Percentiles rank a stretch among this genome's conserved stretches.
Evolutionary conservation across 106 monocot genomes (phyloP).

Genomic region (Platanthera zijinensis): DNA sequence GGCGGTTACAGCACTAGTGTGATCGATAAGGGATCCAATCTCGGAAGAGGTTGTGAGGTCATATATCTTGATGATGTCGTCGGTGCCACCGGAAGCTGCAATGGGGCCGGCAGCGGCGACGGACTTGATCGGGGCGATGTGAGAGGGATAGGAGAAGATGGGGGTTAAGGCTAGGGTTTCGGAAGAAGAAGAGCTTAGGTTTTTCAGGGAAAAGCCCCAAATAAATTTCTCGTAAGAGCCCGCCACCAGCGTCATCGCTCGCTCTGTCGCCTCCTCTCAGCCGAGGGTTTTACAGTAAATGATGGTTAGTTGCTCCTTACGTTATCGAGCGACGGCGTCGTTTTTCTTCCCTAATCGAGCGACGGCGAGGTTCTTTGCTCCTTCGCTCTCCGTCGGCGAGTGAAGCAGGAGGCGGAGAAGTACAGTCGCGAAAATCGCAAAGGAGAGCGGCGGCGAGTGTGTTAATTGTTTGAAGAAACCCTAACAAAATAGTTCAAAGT

Average conservation of each 20-base stretch:
- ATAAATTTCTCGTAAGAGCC: slow-evolving; percentile 93
- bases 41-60: slow-evolving; percentile 66
- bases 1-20: slow-evolving; percentile 46
- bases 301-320: too few species aligned
- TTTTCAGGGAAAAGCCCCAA: slow-evolving; percentile 89
- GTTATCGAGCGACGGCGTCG: too few species aligned
- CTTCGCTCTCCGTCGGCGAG: too few species aligned
- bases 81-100: slow-evolving; percentile 78
- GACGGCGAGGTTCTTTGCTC: too few species aligned
- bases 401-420: too few species aligned
- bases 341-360: too few species aligned
- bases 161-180: slow-evolving; percentile 30
- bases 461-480: too few species aligned
- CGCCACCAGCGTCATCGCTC: slow-evolving; percentile 62
- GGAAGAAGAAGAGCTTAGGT: slow-evolving; percentile 17
- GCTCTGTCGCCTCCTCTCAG: too few species aligned
- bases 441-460: too few species aligned
- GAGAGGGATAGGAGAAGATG: slow-evolving; percentile 83
- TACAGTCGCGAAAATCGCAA: too few species aligned
- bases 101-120: slow-evolving; percentile 55
- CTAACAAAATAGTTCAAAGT: too few species aligned
- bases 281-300: too few species aligned
- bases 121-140: slow-evolving; percentile 69
- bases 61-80: slow-evolving; percentile 84
- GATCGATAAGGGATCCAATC: slow-evolving; percentile 62